Evolutionary conservation across 2,329 filamentous ascomycete species (phyloP), one percentile per base, ranked within the genome.

Genomic region (Chrysoporthe austroafricana): DNA sequence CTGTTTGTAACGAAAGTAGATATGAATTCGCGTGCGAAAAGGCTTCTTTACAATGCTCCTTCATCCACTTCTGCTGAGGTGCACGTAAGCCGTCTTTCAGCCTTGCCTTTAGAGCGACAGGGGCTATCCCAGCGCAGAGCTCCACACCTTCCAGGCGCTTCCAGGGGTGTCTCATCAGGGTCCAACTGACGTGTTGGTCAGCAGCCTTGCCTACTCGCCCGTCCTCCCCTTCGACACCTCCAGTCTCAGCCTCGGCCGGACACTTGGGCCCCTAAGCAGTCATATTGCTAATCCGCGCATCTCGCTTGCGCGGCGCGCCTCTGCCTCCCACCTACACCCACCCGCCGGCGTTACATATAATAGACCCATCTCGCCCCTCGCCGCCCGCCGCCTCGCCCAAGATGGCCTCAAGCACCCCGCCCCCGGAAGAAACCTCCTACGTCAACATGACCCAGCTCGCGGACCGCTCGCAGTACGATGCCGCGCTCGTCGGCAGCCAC

Each of bases 401-500:
- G 70, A 89, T 90, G 87, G 80, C 86, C 44, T 84, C 70, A 81
- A 84, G 73, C 81, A 81, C 44, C 72, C 80, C 57, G 66, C 77
- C 69, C 77, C 80, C 64, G 36, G 66, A 71, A 18, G 74, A 79
- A 60, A 84, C 83, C 60, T 90, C 84, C 77, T 93, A 90, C 82
- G 85, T 90, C 77, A 86, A 85, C 70, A 94, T 94, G 90, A 85
- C 91, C 75, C 86, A 88, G 74, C 85, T 80, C 69, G 56, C 54
- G 56, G 77, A 85, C 77, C 66, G 56, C 46, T 46, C 68, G 18
- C 70, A 63, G 48, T 70, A 72, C 68, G 94, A 97, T 80, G 90
- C 94, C 60, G 90, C 92, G 74, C 87, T 94, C 34, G 91, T 98
- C 73, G 96, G 96, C 79, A 88, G 88, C 70, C 94, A 97, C 83